Evolutionary conservation across 2,329 filamentous ascomycete genomes (phyloP), one percentile per base, ranked within the genome.

Genomic region (Diaporthe amygdali): DNA sequence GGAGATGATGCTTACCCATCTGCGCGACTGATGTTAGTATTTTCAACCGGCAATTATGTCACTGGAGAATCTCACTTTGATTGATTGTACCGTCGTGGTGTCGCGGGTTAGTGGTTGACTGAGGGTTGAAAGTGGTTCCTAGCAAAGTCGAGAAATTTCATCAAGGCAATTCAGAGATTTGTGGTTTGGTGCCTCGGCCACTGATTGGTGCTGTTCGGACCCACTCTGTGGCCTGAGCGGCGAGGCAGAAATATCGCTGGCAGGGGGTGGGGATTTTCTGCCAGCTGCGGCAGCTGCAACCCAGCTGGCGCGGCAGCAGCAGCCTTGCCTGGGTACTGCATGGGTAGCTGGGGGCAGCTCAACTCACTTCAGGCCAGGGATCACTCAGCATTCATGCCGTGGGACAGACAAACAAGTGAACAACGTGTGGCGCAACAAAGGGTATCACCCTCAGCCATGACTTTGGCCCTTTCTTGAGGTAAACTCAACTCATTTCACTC

Each of bases 1-100:
- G 70, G 73, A 74, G 71, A 75, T 72, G 72, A 71, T 77, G 80
- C 88, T 90, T 90, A 91, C 89, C 88, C 89, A 90, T 91, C 88
- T 90, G 81, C 75, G 67, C 39, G 74, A 74, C 70, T 47, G 51
- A 74, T 76, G 81, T 87, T 79, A 87, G 84, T 79, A 76, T 71
- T 41, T 22, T 22, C 30, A 10, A 39, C 9, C 15, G 22, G n/a
- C n/a, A 63, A 7, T 2, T 2, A 41, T 20, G 2, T n/a, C 25
- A 27, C 46, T 39, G 59, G 37, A 41, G 25, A 63, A 32, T 54
- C 76, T 74, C 66, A 76, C 72, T 73, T 72, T 76, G 76, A 74
- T 70, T 72, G 71, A 63, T 73, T 76, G 81, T 76, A 79, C 79
- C 75, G 77, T 76, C 68, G 72, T 68, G 54, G 44, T 70, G 71